These are phyloP conservation scores for Forsythia suspensa DNA, from an alignment of 257 asterid species.

Conservation along the genomic window DNA sequence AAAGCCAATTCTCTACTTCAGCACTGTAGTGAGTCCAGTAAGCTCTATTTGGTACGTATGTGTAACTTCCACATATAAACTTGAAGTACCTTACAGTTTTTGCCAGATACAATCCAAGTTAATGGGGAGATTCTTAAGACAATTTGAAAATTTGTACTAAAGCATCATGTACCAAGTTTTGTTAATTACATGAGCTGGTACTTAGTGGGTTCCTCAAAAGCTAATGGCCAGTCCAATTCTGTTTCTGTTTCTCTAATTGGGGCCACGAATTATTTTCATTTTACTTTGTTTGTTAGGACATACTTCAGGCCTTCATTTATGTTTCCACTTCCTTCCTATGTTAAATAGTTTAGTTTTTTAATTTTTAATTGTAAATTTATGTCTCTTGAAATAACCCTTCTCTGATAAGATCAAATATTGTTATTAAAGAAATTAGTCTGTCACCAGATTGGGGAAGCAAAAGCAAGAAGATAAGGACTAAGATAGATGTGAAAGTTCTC, in stretches of 20 bases:
- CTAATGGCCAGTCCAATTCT: neutral
- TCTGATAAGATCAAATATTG: neutral
- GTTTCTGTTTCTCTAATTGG: neutral
- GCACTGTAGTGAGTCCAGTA: slow-evolving; percentile 81
- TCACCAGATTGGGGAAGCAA: neutral
- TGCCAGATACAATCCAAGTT: neutral
- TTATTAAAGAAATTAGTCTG: neutral
- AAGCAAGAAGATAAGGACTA: neutral
- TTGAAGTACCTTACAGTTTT: neutral
- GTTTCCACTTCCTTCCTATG: neutral
- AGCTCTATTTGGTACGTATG: slow-evolving; percentile 71
- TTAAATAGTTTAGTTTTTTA: neutral
- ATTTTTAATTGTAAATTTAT: neutral
- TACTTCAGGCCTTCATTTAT: neutral
- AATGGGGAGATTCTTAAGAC: neutral
- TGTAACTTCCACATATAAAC: slow-evolving; percentile 17
- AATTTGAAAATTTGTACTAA: neutral
- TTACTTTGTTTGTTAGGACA: neutral
- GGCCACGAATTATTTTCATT: neutral
- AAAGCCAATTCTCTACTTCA: slow-evolving; percentile 66
- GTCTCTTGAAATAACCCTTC: neutral
- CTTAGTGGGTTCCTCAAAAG: neutral
- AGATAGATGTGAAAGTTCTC: neutral
- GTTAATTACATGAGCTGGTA: slow-evolving; percentile 7
- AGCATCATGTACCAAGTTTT: neutral